Evolutionary conservation across 441 rosid species (phyloP).

Genomic region (Adansonia madagascariensis): DNA sequence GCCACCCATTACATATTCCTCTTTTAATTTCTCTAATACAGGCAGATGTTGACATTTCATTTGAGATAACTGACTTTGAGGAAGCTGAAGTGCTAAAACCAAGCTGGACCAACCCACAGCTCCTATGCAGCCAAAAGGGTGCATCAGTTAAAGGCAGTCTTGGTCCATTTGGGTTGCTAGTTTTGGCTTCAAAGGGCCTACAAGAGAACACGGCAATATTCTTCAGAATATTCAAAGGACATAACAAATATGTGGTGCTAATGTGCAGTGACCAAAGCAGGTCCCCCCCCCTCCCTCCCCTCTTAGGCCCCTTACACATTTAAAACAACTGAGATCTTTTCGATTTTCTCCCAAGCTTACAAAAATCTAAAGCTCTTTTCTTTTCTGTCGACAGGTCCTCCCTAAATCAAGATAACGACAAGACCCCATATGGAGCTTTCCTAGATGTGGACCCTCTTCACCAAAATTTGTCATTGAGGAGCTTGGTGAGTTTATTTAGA

Average conservation of each 20-base stretch:
- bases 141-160: slow-evolving; percentile 59
- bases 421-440: slow-evolving; percentile 72
- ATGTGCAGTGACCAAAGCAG: slow-evolving; percentile 96
- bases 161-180: slow-evolving; percentile 83
- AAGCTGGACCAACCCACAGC: slow-evolving; percentile 61
- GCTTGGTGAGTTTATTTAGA: slow-evolving; percentile 60
- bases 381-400: slow-evolving; percentile 54
- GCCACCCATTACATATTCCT: neutral
- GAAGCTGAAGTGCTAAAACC: slow-evolving; percentile 57
- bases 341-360: neutral
- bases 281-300: slow-evolving; percentile 30
- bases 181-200: slow-evolving; percentile 60
- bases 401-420: slow-evolving; percentile 51
- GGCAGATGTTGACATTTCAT: slow-evolving; percentile 62
- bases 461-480: slow-evolving; percentile 57
- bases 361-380: neutral
- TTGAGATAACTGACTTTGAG: slow-evolving; percentile 43
- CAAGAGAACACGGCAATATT: slow-evolving; percentile 67
- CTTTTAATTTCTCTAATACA: neutral
- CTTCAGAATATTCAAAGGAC: slow-evolving; percentile 68
- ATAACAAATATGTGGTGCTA: slow-evolving; percentile 56
- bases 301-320: neutral
- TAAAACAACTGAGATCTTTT: neutral
- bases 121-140: slow-evolving; percentile 54
- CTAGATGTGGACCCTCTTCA: slow-evolving; percentile 55